Percentiles rank a stretch among this genome's conserved stretches.
Evolutionary conservation across 2,329 filamentous ascomycete species (phyloP).

Genomic region (Ophiostoma pallidulum): DNA sequence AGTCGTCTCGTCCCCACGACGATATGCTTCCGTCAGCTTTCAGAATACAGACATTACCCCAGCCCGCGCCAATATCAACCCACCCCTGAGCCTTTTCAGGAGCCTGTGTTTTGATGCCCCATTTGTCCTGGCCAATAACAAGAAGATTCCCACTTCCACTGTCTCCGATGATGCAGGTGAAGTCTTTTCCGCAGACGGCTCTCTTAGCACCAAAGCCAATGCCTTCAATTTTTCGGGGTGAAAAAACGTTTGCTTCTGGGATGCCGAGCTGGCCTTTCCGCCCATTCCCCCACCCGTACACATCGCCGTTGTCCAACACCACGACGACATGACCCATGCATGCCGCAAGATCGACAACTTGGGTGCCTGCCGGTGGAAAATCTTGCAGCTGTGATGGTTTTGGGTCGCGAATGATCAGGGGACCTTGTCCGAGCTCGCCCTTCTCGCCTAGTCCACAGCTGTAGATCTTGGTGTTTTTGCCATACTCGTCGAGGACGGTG

Average conservation of each 20-base stretch:
- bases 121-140: conserved; percentile 69
- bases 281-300: conserved; percentile 82
- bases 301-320: conserved; percentile 64
- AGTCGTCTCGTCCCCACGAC: conserved; percentile 78
- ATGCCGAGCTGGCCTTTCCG: conserved; percentile 75
- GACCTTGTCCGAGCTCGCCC: conserved; percentile 62
- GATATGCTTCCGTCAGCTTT: conserved; percentile 48
- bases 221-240: conserved; percentile 51
- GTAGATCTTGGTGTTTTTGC: conserved; percentile 42
- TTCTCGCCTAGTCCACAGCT: conserved; percentile 57
- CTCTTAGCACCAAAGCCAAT: conserved; percentile 52
- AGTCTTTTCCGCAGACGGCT: conserved; percentile 74
- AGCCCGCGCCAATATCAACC: conserved; percentile 65
- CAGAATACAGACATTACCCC: conserved; percentile 72
- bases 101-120: conserved; percentile 49
- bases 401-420: conserved; percentile 38
- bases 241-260: conserved; percentile 42
- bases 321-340: conserved; percentile 70
- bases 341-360: conserved; percentile 57
- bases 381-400: conserved; percentile 41
- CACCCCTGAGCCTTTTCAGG: conserved; percentile 47
- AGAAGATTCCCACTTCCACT: conserved; percentile 47
- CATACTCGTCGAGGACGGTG: conserved; percentile 37
- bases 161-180: conserved; percentile 62
- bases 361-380: conserved; percentile 53